Conservation (phyloP, 345 rosid genomes). For the Carallia brachiata region DNA sequence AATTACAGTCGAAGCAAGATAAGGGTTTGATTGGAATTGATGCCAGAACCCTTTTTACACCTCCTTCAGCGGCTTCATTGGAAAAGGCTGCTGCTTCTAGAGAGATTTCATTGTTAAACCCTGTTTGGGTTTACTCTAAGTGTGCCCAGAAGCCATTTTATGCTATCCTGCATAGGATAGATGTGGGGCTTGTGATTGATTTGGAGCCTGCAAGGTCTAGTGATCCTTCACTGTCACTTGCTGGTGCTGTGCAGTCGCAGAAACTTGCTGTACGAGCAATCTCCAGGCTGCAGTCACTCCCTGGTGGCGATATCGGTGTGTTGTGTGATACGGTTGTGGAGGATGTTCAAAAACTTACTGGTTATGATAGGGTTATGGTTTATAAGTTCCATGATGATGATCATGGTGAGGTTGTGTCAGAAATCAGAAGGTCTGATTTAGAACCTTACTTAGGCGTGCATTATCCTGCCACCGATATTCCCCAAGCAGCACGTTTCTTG, state of each 20-base stretch:
- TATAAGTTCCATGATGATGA: constrained; percentile 86
- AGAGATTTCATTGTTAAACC: constrained; percentile 69
- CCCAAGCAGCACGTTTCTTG: constrained; percentile 83
- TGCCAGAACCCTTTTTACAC: constrained; percentile 59
- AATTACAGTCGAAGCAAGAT: constrained; percentile 7
- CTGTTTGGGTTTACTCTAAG: constrained; percentile 63
- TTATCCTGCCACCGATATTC: constrained; percentile 86
- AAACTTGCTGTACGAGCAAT: constrained; percentile 78
- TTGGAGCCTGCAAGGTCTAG: constrained; percentile 68
- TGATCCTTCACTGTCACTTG: constrained; percentile 63
- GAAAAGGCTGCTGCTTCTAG: constrained; percentile 60
- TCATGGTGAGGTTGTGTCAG: constrained; percentile 86
- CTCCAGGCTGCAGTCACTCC: constrained; percentile 80
- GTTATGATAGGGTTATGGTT: constrained; percentile 87
- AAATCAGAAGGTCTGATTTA: constrained; percentile 75
- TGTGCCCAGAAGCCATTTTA: constrained; percentile 58
- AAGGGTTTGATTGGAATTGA: constrained; percentile 65
- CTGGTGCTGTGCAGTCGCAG: constrained; percentile 84
- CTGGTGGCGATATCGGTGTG: constrained; percentile 73
- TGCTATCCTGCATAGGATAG: constrained; percentile 77
- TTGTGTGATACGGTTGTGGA: constrained; percentile 83
- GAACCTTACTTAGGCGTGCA: constrained; percentile 88
- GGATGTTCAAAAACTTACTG: constrained; percentile 80
- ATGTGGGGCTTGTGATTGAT: constrained; percentile 76
- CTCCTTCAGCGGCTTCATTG: constrained; percentile 55